Percentiles rank a stretch among this genome's conserved stretches.
Conservation (phyloP, 805 yeast genomes). For the Citeromyces nyonsensis region DNA sequence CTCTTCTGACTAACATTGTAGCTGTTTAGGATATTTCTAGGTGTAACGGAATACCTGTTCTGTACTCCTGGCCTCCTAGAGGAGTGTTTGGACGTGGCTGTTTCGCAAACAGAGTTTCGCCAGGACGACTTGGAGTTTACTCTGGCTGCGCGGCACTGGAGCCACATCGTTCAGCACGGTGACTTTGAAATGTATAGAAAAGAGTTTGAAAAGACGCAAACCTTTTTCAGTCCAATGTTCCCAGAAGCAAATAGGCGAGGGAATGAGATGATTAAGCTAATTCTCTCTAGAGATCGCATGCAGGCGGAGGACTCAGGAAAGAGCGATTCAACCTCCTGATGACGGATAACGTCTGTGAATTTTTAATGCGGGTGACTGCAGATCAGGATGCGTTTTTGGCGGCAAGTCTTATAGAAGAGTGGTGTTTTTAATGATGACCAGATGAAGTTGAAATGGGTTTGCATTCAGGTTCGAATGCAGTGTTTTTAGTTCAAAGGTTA, state of each 20-base stretch:
- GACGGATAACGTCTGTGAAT: too few relatives aligned
- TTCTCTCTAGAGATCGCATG: conserved; percentile 21
- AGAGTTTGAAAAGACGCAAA: conserved; percentile 67
- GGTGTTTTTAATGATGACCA: too few relatives aligned
- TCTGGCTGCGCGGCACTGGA: conserved; percentile 83
- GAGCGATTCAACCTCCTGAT: too few relatives aligned
- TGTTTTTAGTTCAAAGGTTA: too few relatives aligned
- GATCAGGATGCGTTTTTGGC: too few relatives aligned
- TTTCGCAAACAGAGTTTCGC: conserved; percentile 52
- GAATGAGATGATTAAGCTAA: conserved; percentile 85
- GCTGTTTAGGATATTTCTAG: conserved; percentile 77
- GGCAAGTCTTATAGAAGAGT: too few relatives aligned
- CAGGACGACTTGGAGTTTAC: conserved; percentile 88
- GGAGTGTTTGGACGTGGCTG: conserved; percentile 59
- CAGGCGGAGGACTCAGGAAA: not conserved
- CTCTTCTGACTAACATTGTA: not conserved
- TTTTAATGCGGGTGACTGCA: too few relatives aligned
- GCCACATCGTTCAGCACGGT: conserved; percentile 62
- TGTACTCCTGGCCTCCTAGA: conserved; percentile 76
- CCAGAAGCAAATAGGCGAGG: conserved; percentile 82
- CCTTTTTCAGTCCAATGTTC: conserved; percentile 75
- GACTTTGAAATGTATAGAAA: conserved; percentile 56
- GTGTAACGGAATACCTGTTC: conserved; percentile 86
- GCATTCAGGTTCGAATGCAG: too few relatives aligned
- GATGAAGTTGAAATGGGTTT: too few relatives aligned